phyloP scores from a whole-genome alignment of 495 filamentous ascomycete genomes.

The Trichoderma erinaceum region DNA sequence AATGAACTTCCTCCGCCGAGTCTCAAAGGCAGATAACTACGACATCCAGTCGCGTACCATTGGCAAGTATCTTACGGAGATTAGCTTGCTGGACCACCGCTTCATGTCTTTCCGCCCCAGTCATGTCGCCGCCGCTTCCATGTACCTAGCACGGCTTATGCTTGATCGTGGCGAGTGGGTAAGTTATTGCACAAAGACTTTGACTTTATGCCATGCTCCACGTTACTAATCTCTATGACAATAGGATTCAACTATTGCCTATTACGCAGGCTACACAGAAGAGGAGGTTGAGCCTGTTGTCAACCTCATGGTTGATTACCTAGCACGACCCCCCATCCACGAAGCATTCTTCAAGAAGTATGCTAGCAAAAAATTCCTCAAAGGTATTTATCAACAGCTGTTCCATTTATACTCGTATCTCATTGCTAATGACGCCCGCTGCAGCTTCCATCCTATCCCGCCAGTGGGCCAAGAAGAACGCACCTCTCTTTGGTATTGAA shows the following conservation, averaged over 20 bases:
- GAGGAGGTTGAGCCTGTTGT: conserved; percentile 89
- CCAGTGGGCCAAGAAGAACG: conserved; percentile 82
- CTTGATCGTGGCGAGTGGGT: conserved; percentile 87
- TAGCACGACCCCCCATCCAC: conserved; percentile 78
- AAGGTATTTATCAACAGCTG: conserved; percentile 53
- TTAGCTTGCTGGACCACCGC: conserved; percentile 86
- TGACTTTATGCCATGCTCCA: neutral
- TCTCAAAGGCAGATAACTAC: conserved; percentile 97
- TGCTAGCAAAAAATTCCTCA: conserved; percentile 96
- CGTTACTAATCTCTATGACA: conserved; percentile 22
- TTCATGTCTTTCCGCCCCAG: conserved; percentile 84
- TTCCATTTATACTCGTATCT: conserved; percentile 19
- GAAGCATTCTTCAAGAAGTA: conserved; percentile 99
- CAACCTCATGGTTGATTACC: conserved; percentile 90
- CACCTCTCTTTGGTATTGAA: conserved; percentile 38
- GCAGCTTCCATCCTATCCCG: conserved; percentile 86
- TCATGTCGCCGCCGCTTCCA: conserved; percentile 82
- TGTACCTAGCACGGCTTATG: conserved; percentile 90
- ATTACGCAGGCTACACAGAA: conserved; percentile 91
- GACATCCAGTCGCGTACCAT: conserved; percentile 95
- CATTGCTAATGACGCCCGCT: conserved; percentile 21
- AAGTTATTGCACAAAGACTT: conserved; percentile 31
- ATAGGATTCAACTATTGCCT: conserved; percentile 78
- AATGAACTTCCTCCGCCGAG: conserved; percentile 98
- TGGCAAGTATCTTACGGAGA: conserved; percentile 98